A percentile compares a stretch with the other conserved stretches of the same genome.
Evolutionary conservation across 2,329 filamentous ascomycete genomes (phyloP).

Genomic region (Ophiostoma sp.): DNA sequence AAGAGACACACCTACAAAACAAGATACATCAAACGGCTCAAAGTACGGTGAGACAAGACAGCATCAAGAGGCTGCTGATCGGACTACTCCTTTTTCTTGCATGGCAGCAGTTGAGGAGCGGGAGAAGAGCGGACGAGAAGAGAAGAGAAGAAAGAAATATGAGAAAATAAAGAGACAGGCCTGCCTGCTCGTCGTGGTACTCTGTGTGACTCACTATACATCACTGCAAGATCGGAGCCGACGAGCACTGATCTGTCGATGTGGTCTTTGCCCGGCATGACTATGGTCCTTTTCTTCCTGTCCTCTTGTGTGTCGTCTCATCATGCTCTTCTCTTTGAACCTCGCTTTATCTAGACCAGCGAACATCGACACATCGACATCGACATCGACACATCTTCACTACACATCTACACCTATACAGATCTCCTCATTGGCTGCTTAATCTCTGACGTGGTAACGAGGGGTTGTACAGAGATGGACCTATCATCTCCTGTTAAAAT

Average conservation of each 20-base stretch:
- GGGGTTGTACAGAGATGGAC: conserved; percentile 6
- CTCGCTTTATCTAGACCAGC: too few relatives aligned
- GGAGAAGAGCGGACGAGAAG: not conserved
- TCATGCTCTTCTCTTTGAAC: not conserved
- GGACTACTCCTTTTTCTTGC: not conserved
- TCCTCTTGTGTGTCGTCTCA: not conserved
- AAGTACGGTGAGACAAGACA: conserved; percentile 6
- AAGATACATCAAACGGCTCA: not conserved
- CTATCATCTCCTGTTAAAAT: not conserved
- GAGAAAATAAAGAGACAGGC: not conserved
- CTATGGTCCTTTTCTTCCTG: not conserved
- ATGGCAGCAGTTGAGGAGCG: not conserved
- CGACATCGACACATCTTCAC: not conserved
- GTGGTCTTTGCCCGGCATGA: too few relatives aligned
- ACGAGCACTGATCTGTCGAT: not conserved
- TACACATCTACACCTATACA: not conserved
- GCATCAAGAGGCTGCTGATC: not conserved
- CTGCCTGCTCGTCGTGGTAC: not conserved
- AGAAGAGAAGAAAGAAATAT: not conserved
- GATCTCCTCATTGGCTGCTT: not conserved
- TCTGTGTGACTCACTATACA: not conserved
- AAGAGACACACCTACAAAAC: not conserved
- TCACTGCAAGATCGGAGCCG: not conserved
- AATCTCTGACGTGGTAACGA: conserved; percentile 9
- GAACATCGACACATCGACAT: not conserved